Evolutionary conservation across 2,329 filamentous ascomycete species (phyloP).

Genomic region (Blastomyces gilchristii): DNA sequence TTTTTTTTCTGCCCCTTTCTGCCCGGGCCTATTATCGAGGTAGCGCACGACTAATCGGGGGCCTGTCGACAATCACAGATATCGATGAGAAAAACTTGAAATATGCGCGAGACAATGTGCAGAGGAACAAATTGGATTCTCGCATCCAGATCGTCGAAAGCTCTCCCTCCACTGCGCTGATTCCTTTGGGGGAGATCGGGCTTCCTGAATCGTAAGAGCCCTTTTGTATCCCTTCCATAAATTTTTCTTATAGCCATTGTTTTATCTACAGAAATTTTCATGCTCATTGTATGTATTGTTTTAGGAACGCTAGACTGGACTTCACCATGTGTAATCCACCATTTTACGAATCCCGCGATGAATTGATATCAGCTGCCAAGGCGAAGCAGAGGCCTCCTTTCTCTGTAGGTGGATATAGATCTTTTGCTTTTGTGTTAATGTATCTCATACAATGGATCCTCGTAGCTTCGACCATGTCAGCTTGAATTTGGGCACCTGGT

Average conservation of each 20-base stretch:
- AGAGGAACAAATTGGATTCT: conserved; percentile 51
- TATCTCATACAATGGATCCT: background rate
- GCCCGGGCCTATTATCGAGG: too few species aligned
- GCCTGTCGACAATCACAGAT: conserved; percentile 41
- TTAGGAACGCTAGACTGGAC: conserved; percentile 44
- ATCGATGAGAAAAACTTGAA: conserved; percentile 61
- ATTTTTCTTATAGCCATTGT: too few species aligned
- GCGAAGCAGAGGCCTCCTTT: conserved; percentile 58
- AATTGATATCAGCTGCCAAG: conserved; percentile 55
- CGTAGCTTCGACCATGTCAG: too few species aligned
- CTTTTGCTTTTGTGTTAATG: background rate
- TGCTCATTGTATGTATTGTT: background rate
- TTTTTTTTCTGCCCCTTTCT: too few species aligned
- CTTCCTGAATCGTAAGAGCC: conserved; percentile 17
- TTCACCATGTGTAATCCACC: conserved; percentile 94
- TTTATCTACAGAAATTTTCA: background rate
- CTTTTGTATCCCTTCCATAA: too few species aligned
- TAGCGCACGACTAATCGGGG: background rate
- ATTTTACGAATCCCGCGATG: conserved; percentile 68
- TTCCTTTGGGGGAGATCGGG: conserved; percentile 43
- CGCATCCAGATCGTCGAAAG: conserved; percentile 57
- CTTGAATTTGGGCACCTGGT: background rate
- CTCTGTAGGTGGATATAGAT: conserved; percentile 44
- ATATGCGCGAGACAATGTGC: conserved; percentile 58
- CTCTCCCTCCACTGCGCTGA: conserved; percentile 42